phyloP scores from a whole-genome alignment of 352 stramenopile genomes.

The Phytophthora palmivora region DNA sequence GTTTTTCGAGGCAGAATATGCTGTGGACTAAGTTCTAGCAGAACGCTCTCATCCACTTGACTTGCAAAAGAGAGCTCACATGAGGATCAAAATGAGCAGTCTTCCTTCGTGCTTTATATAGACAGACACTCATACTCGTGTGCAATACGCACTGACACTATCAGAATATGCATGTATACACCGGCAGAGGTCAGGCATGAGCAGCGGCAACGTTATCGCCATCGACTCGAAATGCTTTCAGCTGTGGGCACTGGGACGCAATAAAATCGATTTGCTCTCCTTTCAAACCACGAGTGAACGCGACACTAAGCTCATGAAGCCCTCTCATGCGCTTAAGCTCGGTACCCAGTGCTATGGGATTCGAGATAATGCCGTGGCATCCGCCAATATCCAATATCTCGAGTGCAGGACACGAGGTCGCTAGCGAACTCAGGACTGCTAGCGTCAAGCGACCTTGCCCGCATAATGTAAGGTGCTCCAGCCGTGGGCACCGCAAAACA shows the following conservation, averaged over 20 bases:
- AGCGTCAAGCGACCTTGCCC: conserved; percentile 64
- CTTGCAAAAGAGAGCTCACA: no score
- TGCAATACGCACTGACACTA: neutral
- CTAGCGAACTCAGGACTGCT: conserved; percentile 44
- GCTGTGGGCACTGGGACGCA: conserved; percentile 58
- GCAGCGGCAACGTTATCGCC: conserved; percentile 37
- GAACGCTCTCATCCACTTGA: no score
- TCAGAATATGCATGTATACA: no score
- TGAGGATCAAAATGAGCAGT: neutral
- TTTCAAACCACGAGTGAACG: conserved; percentile 56
- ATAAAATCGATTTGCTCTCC: conserved; percentile 62
- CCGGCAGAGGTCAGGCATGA: conserved; percentile 23
- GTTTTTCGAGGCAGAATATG: conserved; percentile 78
- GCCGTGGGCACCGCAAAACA: conserved; percentile 41
- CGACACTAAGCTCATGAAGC: conserved; percentile 63
- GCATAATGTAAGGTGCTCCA: conserved; percentile 57
- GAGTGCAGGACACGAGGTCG: conserved; percentile 47
- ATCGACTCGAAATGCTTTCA: conserved; percentile 66
- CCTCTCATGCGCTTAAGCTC: conserved; percentile 53
- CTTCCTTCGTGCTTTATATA: conserved; percentile 5
- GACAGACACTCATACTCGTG: conserved; percentile 2
- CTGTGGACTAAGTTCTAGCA: conserved; percentile 49
- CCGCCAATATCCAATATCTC: conserved; percentile 63
- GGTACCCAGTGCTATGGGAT: conserved; percentile 50
- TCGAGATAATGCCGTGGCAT: conserved; percentile 62